Evolutionary conservation across 2,329 filamentous ascomycete genomes (phyloP).

Genomic region (Penicillium sclerotiorum): DNA sequence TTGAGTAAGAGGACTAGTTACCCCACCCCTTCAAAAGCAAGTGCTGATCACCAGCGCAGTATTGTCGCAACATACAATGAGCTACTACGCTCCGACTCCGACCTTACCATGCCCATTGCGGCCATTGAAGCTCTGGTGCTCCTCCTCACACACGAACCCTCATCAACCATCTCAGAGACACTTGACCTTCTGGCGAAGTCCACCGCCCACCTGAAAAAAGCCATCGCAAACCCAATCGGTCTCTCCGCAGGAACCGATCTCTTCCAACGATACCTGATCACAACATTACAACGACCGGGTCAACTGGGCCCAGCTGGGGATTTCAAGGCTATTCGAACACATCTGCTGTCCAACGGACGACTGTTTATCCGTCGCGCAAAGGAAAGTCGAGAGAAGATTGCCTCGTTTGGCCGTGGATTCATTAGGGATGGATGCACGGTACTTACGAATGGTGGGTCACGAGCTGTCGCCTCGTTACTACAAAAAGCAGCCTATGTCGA

Average conservation of each 20-base stretch:
- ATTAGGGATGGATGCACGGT: slow-evolving; percentile 77
- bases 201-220: slow-evolving; percentile 74
- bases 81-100: slow-evolving; percentile 69
- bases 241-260: slow-evolving; percentile 92
- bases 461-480: slow-evolving; percentile 79
- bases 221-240: slow-evolving; percentile 85
- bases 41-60: slow-evolving; percentile 36
- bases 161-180: slow-evolving; percentile 90
- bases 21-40: not conserved
- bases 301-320: slow-evolving; percentile 59
- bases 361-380: slow-evolving; percentile 87
- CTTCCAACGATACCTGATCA: slow-evolving; percentile 91
- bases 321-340: slow-evolving; percentile 80
- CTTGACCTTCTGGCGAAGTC: slow-evolving; percentile 80
- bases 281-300: slow-evolving; percentile 62
- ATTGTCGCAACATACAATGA: slow-evolving; percentile 68
- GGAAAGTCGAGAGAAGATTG: slow-evolving; percentile 80
- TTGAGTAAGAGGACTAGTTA: slow-evolving; percentile 36
- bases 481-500: slow-evolving; percentile 70
- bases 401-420: slow-evolving; percentile 74
- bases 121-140: slow-evolving; percentile 90
- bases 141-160: slow-evolving; percentile 75
- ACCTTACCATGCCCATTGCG: slow-evolving; percentile 93
- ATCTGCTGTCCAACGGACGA: slow-evolving; percentile 81
- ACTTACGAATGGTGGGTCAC: slow-evolving; percentile 85